phyloP scores from a whole-genome alignment of 2,329 filamentous ascomycete species.

The Bipolaris cookei region DNA sequence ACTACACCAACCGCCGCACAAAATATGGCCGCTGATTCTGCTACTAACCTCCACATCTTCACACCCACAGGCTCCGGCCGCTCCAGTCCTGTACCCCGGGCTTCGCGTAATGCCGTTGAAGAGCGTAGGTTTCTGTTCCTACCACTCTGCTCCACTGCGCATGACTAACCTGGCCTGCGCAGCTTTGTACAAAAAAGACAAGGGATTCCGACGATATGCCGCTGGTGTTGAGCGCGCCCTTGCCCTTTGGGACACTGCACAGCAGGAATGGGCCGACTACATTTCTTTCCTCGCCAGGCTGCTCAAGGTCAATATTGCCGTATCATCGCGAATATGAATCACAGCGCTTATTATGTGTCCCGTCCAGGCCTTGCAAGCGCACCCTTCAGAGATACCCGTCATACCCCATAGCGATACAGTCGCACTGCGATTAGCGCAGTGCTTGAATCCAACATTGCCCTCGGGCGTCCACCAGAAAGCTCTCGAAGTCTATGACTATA shows the following conservation, averaged over 20 bases:
- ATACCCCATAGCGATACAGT: constrained; percentile 84
- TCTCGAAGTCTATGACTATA: constrained; percentile 87
- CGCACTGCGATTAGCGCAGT: constrained; percentile 92
- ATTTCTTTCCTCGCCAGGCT: constrained; percentile 94
- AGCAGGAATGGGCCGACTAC: constrained; percentile 99
- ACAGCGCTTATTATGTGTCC: constrained; percentile 32
- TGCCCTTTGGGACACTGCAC: constrained; percentile 85
- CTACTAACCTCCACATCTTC: constrained; percentile 46
- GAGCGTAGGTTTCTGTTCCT: constrained; percentile 67
- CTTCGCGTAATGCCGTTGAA: constrained; percentile 78
- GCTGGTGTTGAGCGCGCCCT: constrained; percentile 85
- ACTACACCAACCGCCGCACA: constrained; percentile 23
- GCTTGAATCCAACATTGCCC: constrained; percentile 87
- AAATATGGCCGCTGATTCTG: constrained; percentile 50
- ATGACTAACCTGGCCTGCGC: constrained; percentile 31
- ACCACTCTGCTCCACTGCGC: too few relatives aligned
- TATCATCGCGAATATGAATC: constrained; percentile 15
- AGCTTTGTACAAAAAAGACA: constrained; percentile 68
- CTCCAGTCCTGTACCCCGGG: constrained; percentile 74
- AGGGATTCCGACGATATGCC: constrained; percentile 84
- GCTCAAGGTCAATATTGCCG: constrained; percentile 70
- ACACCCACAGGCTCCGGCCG: constrained; percentile 87
- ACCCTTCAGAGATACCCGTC: constrained; percentile 71
- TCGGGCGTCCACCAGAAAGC: constrained; percentile 98
- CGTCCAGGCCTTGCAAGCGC: constrained; percentile 80